Evolutionary conservation across 2,329 filamentous ascomycete species (phyloP), one percentile per base, ranked within the genome.

Genomic region (Fusarium illudens): DNA sequence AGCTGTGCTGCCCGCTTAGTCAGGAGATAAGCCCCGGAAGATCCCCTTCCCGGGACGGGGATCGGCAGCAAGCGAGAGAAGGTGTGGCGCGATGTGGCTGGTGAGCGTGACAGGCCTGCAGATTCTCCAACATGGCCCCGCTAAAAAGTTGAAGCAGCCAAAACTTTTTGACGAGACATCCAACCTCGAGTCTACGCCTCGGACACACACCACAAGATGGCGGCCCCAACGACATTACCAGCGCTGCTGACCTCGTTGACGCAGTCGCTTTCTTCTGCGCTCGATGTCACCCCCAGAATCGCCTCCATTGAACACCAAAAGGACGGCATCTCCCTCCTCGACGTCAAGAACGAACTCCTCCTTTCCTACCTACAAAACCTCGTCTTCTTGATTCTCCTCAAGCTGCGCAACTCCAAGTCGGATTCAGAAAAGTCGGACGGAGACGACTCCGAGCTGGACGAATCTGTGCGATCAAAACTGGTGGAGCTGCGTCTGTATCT

Each of bases 301-400:
- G 77, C 84, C n/a, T 78, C 83, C 13, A 86, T 96, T 62, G 82
- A 91, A 50, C 88, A 92, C n/a, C 90, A 92, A 2, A 85, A 90
- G 68, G 89, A 97, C 73, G 95, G 96, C 75, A 96, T 99, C 61
- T 97, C 96, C 0, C 88, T 99, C 1, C 90, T 99, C 74, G 94
- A 98, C 76, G 89, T 93, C 68, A 99, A 99, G 82, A 98, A 96
- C 80, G 96, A 99, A 77, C 86, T 99, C n/a, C 89, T 99, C 17
- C 89, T 99, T 36, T 95, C 95, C 4, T 99, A 99, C 79, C 85
- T 99, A 0, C 95, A 99, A 75, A 96, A 97, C 74, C 88, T 98
- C 4, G 92, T 96, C 44, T 97, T 97, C 72, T 83, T 97, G 37
- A 91, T 97, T 44, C 83, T 97, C 2, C 80, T 96, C 34, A 95